Conservation (phyloP, 2,329 filamentous ascomycete genomes). For the Cercospora citrullina region DNA sequence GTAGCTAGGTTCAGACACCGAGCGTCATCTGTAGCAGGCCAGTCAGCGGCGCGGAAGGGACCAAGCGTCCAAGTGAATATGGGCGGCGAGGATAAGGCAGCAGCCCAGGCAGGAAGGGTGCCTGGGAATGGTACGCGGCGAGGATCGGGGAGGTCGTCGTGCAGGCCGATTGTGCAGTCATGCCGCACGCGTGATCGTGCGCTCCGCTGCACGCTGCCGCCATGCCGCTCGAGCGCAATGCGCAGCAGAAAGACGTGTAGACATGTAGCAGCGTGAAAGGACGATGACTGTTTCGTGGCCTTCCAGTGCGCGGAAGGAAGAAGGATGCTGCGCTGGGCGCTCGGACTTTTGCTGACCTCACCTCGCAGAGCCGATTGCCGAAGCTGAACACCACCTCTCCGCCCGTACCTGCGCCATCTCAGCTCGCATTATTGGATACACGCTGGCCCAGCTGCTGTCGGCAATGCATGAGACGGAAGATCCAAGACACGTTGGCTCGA, state of each 20-base stretch:
- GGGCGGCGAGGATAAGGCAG: conserved; percentile 6
- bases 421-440: background rate
- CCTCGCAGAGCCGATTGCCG: background rate
- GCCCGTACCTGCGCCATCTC: background rate
- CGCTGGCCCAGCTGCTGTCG: conserved; percentile 1
- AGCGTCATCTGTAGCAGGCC: background rate
- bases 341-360: conserved; percentile 6
- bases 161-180: conserved; percentile 7
- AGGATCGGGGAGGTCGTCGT: conserved; percentile 1
- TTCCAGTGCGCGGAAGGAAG: background rate
- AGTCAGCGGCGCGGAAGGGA: background rate
- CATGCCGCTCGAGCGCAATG: background rate
- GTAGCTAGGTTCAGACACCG: background rate
- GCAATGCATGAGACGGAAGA: background rate
- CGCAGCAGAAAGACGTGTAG: background rate
- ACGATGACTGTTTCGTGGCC: background rate
- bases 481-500: background rate
- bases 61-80: background rate
- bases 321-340: background rate
- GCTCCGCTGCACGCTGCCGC: background rate
- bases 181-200: conserved; percentile 4
- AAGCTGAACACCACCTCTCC: background rate
- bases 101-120: conserved; percentile 1
- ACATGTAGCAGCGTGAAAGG: background rate
- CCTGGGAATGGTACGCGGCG: background rate